A percentile compares a stretch with the other conserved stretches of the same genome.
These are phyloP conservation scores for Cercis canadensis DNA, from an alignment of 306 rosid species.

Conservation along the genomic window DNA sequence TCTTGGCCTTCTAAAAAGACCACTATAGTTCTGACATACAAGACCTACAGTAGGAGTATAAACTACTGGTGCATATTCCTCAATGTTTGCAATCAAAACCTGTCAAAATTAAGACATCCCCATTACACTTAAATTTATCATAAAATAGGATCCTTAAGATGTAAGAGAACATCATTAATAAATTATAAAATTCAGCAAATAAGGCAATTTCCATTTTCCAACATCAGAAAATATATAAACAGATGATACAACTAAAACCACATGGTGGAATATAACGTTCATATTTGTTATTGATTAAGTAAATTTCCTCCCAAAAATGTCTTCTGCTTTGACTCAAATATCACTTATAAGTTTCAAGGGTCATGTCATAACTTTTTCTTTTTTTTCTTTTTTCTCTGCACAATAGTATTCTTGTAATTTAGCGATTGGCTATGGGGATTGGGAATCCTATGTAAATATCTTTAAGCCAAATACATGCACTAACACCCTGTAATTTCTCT, in stretches of 20 bases:
- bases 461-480: slow-evolving; percentile 21
- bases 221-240: slow-evolving; percentile 14
- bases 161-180: slow-evolving; percentile 15
- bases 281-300: background rate
- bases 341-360: background rate
- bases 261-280: background rate
- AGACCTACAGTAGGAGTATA: slow-evolving; percentile 99
- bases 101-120: slow-evolving; percentile 41
- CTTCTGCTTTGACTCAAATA: slow-evolving; percentile 7
- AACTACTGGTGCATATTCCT: slow-evolving; percentile 94
- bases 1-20: slow-evolving; percentile 96
- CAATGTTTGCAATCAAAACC: slow-evolving; percentile 94
- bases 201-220: slow-evolving; percentile 15
- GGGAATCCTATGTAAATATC: slow-evolving; percentile 29
- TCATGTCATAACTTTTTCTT: background rate
- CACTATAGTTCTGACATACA: slow-evolving; percentile 96
- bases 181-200: slow-evolving; percentile 22
- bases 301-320: background rate
- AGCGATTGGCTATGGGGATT: slow-evolving; percentile 1
- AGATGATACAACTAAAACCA: slow-evolving; percentile 2
- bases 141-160: slow-evolving; percentile 16
- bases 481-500: background rate
- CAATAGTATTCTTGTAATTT: slow-evolving; percentile 28
- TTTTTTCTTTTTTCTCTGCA: background rate
- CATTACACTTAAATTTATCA: slow-evolving; percentile 25